Evolutionary conservation across 73 alveolate species (phyloP).

Genomic region (Paramecium pentaurelia): DNA sequence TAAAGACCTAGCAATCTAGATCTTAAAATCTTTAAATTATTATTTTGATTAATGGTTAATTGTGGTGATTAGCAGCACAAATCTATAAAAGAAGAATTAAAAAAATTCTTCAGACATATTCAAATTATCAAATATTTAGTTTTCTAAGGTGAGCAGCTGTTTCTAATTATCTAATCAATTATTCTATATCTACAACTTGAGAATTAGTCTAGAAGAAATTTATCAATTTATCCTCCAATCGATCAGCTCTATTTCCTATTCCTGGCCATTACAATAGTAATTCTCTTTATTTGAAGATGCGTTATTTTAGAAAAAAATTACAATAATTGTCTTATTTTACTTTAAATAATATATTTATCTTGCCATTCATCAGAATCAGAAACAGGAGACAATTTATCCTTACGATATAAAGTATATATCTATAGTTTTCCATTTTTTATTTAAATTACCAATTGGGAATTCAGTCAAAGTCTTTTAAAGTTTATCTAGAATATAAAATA

Average conservation of each 20-base stretch:
- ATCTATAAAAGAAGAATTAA: slow-evolving; percentile 6
- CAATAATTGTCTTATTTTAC: background rate
- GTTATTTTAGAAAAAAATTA: background rate
- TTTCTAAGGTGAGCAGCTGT: background rate
- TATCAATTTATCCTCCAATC: background rate
- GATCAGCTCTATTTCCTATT: background rate
- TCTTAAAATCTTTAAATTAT: background rate
- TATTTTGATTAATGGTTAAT: background rate
- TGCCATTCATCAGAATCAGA: background rate
- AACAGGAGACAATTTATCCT: background rate
- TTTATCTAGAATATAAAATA: background rate
- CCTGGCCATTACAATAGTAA: background rate
- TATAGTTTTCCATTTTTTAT: background rate
- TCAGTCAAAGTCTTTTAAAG: background rate
- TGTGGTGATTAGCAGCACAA: background rate
- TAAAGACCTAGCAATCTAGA: background rate
- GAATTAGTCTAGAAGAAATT: background rate
- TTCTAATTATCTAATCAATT: background rate
- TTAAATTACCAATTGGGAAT: background rate
- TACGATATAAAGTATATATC: background rate
- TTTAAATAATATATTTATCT: background rate
- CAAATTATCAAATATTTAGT: background rate
- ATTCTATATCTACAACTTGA: background rate
- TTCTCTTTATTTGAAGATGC: background rate
- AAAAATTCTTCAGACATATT: background rate